Percentiles rank a stretch among this genome's conserved stretches.
Conservation (phyloP, 768 basidiomycete genomes). For the Pisolithus sp. region DNA sequence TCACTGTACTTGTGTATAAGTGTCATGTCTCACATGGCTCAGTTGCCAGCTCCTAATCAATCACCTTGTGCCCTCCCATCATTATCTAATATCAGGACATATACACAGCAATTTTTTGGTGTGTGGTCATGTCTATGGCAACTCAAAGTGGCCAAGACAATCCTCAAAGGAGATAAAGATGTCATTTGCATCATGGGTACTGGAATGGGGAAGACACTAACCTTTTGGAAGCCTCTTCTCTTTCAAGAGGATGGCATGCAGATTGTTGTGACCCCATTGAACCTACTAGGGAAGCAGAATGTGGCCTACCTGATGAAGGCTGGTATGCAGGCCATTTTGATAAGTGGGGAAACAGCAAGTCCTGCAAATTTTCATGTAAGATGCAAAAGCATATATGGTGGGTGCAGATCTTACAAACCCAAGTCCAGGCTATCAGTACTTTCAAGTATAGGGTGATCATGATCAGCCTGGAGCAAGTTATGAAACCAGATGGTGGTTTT, state of each 20-base stretch:
- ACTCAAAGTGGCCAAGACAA: conserved; percentile 9
- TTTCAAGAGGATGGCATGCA: conserved; percentile 13
- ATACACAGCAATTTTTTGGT: not conserved
- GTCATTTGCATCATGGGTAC: conserved; percentile 10
- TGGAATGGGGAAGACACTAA: no score
- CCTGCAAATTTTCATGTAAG: conserved; percentile 12
- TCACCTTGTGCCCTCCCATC: no score
- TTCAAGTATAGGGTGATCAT: conserved; percentile 3
- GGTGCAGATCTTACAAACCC: not conserved
- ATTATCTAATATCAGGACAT: no score
- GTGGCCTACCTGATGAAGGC: conserved; percentile 3
- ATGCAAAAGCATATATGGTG: not conserved
- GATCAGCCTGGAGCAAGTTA: conserved; percentile 4
- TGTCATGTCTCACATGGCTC: no score
- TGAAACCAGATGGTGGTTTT: not conserved
- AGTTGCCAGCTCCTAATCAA: no score
- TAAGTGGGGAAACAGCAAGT: conserved; percentile 13
- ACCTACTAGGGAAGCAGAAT: conserved; percentile 21
- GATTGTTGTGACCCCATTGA: conserved; percentile 22
- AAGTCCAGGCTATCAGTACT: conserved; percentile 1
- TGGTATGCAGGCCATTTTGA: conserved; percentile 13
- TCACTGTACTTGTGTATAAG: no score
- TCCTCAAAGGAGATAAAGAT: conserved; percentile 17
- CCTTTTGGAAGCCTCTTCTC: no score
- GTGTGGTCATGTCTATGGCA: not conserved